phyloP scores from a whole-genome alignment of 2,329 filamentous ascomycete species.

The Clonostachys chloroleuca region DNA sequence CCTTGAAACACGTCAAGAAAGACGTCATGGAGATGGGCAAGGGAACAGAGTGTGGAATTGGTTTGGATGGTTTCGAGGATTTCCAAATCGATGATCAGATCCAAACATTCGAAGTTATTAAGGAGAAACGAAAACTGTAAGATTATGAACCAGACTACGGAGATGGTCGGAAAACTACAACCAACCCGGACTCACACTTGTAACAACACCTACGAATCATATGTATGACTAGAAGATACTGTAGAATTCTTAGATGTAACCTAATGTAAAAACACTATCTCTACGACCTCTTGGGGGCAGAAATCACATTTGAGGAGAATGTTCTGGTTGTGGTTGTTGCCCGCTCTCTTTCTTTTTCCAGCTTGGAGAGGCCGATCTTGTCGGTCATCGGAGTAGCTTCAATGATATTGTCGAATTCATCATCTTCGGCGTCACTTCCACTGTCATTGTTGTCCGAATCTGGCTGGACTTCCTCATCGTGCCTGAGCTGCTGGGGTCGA shows the following conservation, averaged over 20 bases:
- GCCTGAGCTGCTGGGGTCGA: slow-evolving; percentile 27
- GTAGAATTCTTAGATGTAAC: no score
- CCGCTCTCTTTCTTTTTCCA: slow-evolving; percentile 50
- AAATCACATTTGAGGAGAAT: slow-evolving; percentile 42
- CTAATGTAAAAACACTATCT: not conserved
- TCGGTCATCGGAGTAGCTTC: slow-evolving; percentile 88
- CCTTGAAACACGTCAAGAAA: slow-evolving; percentile 89
- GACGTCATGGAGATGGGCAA: slow-evolving; percentile 87
- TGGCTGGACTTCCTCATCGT: slow-evolving; percentile 63
- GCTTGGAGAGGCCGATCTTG: slow-evolving; percentile 60
- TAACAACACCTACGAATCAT: slow-evolving; percentile 1
- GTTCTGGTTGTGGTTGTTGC: slow-evolving; percentile 43
- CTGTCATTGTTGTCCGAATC: slow-evolving; percentile 64
- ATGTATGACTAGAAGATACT: not conserved
- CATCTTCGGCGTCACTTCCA: slow-evolving; percentile 54
- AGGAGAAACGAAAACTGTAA: slow-evolving; percentile 62
- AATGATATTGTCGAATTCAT: slow-evolving; percentile 90
- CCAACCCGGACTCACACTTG: slow-evolving; percentile 1
- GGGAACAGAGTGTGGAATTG: slow-evolving; percentile 89
- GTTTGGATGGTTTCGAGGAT: slow-evolving; percentile 74
- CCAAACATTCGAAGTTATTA: slow-evolving; percentile 79
- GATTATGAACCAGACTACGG: not conserved
- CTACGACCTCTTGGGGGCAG: slow-evolving; percentile 41
- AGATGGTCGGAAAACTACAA: slow-evolving; percentile 3
- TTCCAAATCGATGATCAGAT: slow-evolving; percentile 80